Evolutionary conservation across 495 filamentous ascomycete species (phyloP).

Genomic region (Penicillium mononematosum): DNA sequence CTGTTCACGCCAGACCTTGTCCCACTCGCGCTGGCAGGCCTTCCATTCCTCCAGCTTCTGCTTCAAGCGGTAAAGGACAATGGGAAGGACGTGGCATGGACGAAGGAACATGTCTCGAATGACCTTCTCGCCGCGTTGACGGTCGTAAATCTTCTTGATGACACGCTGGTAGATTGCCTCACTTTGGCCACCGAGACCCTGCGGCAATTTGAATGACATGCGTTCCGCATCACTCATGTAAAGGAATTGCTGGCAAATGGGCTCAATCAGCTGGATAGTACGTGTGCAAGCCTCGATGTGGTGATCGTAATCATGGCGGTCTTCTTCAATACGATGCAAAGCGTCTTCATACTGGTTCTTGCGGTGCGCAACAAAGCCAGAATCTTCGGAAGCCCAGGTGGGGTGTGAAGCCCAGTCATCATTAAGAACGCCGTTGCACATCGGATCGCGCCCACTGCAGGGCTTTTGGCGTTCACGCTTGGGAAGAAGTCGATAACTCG

Average conservation of each 20-base stretch:
- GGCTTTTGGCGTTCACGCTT: conserved; percentile 81
- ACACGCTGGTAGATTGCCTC: conserved; percentile 94
- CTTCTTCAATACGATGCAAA: conserved; percentile 94
- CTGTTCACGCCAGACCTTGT: conserved; percentile 96
- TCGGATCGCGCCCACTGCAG: conserved; percentile 90
- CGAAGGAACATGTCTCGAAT: conserved; percentile 77
- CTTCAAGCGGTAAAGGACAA: conserved; percentile 83
- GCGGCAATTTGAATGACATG: conserved; percentile 68
- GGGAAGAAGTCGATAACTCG: conserved; percentile 90
- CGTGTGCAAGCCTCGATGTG: conserved; percentile 92
- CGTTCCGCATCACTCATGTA: conserved; percentile 70
- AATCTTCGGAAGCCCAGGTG: conserved; percentile 98
- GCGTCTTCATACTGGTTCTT: conserved; percentile 94
- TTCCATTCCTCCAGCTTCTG: conserved; percentile 97
- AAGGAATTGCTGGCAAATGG: conserved; percentile 83
- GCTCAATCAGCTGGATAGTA: conserved; percentile 92
- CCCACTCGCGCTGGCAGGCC: conserved; percentile 93
- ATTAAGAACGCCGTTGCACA: conserved; percentile 88
- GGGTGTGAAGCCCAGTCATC: conserved; percentile 99
- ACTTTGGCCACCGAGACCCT: conserved; percentile 86
- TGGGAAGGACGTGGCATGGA: conserved; percentile 79
- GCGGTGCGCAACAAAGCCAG: conserved; percentile 93
- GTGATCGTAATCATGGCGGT: conserved; percentile 97
- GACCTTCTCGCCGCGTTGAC: conserved; percentile 76
- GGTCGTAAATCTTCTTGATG: conserved; percentile 96